These are phyloP conservation scores for Huntiella abstrusa DNA, from an alignment of 2,329 filamentous ascomycete species.

Conservation along the genomic window DNA sequence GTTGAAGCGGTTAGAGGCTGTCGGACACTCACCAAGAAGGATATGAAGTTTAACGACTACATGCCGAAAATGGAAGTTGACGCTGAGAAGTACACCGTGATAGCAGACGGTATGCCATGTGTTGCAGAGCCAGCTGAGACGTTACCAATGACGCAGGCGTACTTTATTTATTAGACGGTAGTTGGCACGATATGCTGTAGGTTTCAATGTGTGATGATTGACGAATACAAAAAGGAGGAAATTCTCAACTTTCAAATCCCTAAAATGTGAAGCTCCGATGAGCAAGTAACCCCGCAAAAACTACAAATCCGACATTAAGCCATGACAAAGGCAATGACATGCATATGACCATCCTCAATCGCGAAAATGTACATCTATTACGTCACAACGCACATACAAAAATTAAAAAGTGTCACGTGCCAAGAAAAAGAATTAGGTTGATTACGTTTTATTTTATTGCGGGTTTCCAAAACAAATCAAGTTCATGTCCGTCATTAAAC, in stretches of 20 bases:
- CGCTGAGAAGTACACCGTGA: slow-evolving; percentile 72
- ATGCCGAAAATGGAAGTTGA: slow-evolving; percentile 84
- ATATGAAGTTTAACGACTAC: slow-evolving; percentile 78
- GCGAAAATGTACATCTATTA: too few relatives aligned
- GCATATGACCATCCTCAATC: neutral
- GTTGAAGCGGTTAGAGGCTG: slow-evolving; percentile 65
- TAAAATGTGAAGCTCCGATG: too few relatives aligned
- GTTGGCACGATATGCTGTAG: neutral
- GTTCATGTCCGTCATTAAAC: slow-evolving; percentile 13
- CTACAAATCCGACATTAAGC: too few relatives aligned
- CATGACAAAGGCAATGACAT: neutral
- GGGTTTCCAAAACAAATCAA: neutral
- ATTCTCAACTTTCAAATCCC: neutral
- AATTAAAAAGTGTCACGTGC: neutral
- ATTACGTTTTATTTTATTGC: neutral
- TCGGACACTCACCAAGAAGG: slow-evolving; percentile 54
- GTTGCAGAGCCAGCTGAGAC: slow-evolving; percentile 50
- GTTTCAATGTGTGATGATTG: too few relatives aligned
- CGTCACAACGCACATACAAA: too few relatives aligned
- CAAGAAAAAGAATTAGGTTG: neutral
- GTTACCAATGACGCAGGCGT: slow-evolving; percentile 60
- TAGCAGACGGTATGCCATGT: slow-evolving; percentile 63
- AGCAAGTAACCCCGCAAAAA: too few relatives aligned
- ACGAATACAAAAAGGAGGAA: neutral
- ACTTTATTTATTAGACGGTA: slow-evolving; percentile 47